Evolutionary conservation across 106 monocot species (phyloP).

Genomic region (Cymbidium sinense): DNA sequence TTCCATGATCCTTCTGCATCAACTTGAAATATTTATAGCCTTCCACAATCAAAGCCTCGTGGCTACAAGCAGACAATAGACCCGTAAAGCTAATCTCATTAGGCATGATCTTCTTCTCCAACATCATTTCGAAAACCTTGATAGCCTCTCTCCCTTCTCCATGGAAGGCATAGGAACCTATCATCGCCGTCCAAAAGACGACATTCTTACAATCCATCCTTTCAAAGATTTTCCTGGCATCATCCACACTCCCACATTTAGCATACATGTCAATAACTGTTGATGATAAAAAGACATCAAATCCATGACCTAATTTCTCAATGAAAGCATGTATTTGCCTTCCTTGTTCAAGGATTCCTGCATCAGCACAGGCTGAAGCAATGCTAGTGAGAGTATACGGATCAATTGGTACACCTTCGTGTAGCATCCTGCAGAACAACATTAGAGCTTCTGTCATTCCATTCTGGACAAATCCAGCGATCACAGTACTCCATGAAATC

Average conservation of each 20-base stretch:
- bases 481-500: slow-evolving; percentile 58
- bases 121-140: too few species aligned
- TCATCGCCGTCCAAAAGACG: slow-evolving; percentile 64
- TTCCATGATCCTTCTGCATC: slow-evolving; percentile 50
- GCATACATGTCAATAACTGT: slow-evolving; percentile 74
- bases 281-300: slow-evolving; percentile 36
- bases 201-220: slow-evolving; percentile 33
- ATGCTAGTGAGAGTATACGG: slow-evolving; percentile 52
- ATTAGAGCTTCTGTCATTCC: slow-evolving; percentile 45
- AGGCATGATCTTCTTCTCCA: too few species aligned
- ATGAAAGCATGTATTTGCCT: slow-evolving; percentile 63
- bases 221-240: slow-evolving; percentile 39
- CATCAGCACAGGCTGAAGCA: slow-evolving; percentile 55
- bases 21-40: slow-evolving; percentile 47
- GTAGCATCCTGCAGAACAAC: slow-evolving; percentile 47
- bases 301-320: too few species aligned
- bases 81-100: slow-evolving; percentile 45
- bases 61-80: slow-evolving; percentile 75
- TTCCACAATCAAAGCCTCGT: slow-evolving; percentile 48
- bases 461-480: slow-evolving; percentile 71
- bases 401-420: slow-evolving; percentile 27
- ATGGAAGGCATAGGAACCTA: slow-evolving; percentile 51
- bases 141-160: slow-evolving; percentile 55
- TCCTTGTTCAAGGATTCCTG: slow-evolving; percentile 50
- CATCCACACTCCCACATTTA: slow-evolving; percentile 71